A percentile compares a stretch with the other conserved stretches of the same genome.
Evolutionary conservation across 2,329 filamentous ascomycete species (phyloP).

Genomic region (Helminthosporium solani): DNA sequence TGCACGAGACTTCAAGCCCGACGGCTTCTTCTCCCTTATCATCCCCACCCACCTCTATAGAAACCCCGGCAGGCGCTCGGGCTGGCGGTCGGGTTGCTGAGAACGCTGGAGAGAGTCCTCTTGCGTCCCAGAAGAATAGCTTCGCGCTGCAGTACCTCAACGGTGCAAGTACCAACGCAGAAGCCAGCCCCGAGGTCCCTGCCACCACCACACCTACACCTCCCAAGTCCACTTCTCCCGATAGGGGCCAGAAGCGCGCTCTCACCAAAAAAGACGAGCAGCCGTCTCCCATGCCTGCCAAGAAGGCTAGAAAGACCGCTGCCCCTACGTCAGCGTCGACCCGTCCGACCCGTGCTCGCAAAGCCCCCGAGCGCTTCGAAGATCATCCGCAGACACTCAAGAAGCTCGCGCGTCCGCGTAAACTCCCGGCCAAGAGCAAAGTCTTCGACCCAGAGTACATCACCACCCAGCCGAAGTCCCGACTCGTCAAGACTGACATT

Average conservation of each 20-base stretch:
- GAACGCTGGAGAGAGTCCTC: not conserved
- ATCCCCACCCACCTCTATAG: constrained; percentile 4
- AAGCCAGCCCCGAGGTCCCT: not conserved
- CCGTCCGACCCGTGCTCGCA: constrained; percentile 30
- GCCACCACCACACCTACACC: constrained; percentile 1
- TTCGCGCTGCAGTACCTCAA: not conserved
- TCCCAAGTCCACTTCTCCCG: not conserved
- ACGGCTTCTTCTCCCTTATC: constrained; percentile 16
- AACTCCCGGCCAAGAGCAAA: constrained; percentile 9
- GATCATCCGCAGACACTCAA: constrained; percentile 4
- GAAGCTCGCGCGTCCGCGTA: not conserved
- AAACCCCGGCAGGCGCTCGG: constrained; percentile 2
- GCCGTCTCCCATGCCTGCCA: not conserved
- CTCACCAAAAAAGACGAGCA: constrained; percentile 1
- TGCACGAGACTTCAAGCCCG: constrained; percentile 9
- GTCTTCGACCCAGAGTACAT: constrained; percentile 34
- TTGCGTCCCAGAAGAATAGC: not conserved
- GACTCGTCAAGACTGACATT: constrained; percentile 35
- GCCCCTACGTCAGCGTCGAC: constrained; percentile 12
- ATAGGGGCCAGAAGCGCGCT: constrained; percentile 11
- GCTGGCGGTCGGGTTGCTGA: not conserved
- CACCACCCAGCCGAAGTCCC: constrained; percentile 32
- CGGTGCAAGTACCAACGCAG: not conserved
- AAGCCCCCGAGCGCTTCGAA: constrained; percentile 27
- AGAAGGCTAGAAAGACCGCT: constrained; percentile 7